A percentile compares a stretch with the other conserved stretches of the same genome.
Conservation (phyloP, 2,329 filamentous ascomycete species). For the Plenodomus biglobosus region DNA sequence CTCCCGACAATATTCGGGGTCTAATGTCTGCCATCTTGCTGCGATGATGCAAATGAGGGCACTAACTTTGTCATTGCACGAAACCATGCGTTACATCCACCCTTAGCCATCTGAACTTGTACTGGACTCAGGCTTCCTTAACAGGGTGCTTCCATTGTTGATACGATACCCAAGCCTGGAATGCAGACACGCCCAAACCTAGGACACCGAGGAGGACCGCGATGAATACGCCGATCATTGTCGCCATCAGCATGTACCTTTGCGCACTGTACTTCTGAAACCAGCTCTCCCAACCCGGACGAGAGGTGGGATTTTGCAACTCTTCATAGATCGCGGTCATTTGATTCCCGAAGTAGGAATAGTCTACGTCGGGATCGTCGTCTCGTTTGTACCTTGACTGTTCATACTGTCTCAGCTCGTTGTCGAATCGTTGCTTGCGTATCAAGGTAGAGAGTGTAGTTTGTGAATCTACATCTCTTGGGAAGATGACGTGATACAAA, state of each 20-base stretch:
- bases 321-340: conserved; percentile 29
- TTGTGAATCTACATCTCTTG: conserved; percentile 7
- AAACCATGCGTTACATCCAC: no score
- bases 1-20: no score
- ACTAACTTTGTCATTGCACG: no score
- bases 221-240: conserved; percentile 32
- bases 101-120: not conserved
- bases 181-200: conserved; percentile 25
- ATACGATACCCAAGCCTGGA: conserved; percentile 37
- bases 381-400: conserved; percentile 6
- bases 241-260: conserved; percentile 39
- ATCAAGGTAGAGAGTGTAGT: conserved; percentile 12
- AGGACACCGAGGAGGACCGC: conserved; percentile 30
- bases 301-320: conserved; percentile 24
- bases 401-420: conserved; percentile 3
- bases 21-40: no score
- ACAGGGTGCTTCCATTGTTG: conserved; percentile 39
- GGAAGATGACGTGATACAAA: conserved; percentile 12
- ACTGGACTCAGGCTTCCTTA: not conserved
- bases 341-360: conserved; percentile 29
- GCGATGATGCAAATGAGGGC: no score
- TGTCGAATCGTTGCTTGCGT: conserved; percentile 3
- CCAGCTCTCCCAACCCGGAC: conserved; percentile 24
- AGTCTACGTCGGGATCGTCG: conserved; percentile 21
- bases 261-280: conserved; percentile 29